A percentile compares a stretch with the other conserved stretches of the same genome.
Conservation (phyloP, 2,329 filamentous ascomycete genomes). For the Hansfordia pulvinata region DNA sequence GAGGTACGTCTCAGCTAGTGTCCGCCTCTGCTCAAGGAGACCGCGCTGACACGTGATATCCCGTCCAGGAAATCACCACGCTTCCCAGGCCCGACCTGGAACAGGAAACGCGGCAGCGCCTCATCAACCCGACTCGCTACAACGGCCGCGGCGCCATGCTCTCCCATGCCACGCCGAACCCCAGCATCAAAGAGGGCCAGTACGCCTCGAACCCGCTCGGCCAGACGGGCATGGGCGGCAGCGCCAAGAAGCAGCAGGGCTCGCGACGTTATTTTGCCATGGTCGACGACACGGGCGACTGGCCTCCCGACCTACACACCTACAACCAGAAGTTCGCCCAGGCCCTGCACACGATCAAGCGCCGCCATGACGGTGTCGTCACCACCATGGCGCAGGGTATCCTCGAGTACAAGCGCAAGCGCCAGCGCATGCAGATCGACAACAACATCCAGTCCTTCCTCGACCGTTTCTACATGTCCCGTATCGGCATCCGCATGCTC, state of each 20-base stretch:
- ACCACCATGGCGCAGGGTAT: conserved; percentile 98
- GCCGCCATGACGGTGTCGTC: conserved; percentile 90
- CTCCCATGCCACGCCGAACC: conserved; percentile 76
- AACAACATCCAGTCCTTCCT: conserved; percentile 95
- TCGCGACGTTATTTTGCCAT: conserved; percentile 77
- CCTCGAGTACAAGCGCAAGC: conserved; percentile 90
- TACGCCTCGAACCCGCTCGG: conserved; percentile 47
- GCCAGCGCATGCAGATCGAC: conserved; percentile 96
- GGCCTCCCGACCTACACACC: conserved; percentile 86
- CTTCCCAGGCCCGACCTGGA: conserved; percentile 66
- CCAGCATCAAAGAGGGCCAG: conserved; percentile 74
- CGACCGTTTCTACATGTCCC: conserved; percentile 98
- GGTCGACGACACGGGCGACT: conserved; percentile 75
- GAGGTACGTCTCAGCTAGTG: conserved; percentile 59
- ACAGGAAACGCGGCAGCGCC: conserved; percentile 61
- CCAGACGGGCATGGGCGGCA: conserved; percentile 28
- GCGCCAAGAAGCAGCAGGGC: conserved; percentile 34
- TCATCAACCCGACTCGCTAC: conserved; percentile 53
- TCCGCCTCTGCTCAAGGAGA: no score
- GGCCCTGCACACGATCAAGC: conserved; percentile 85
- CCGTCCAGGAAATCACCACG: conserved; percentile 73
- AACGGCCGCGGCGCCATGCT: conserved; percentile 50
- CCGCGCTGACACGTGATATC: conserved; percentile 14
- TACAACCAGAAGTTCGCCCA: conserved; percentile 89
- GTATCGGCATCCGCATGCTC: conserved; percentile 97